phyloP scores from a whole-genome alignment of 345 rosid species.

The Aegle marmelos region DNA sequence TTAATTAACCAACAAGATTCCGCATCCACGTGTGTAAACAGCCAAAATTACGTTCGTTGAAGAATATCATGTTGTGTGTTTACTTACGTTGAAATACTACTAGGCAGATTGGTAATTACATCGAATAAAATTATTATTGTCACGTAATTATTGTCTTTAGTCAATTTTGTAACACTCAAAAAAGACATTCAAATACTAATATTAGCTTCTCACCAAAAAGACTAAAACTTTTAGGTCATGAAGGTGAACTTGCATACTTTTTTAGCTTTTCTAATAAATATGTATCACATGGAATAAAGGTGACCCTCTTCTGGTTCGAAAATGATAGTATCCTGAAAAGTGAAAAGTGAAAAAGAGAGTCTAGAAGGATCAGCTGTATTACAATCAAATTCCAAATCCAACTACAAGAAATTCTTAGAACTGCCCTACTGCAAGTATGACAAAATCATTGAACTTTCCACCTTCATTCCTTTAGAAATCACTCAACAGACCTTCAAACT shows the following conservation, averaged over 20 bases:
- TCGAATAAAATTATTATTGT: neutral
- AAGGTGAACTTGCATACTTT: neutral
- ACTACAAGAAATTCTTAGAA: neutral
- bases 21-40: neutral
- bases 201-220: neutral
- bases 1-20: neutral
- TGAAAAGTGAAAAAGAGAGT: neutral
- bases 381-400: neutral
- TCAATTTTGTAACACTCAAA: neutral
- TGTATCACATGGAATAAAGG: neutral
- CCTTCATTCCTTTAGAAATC: neutral
- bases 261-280: neutral
- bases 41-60: neutral
- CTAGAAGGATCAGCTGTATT: neutral
- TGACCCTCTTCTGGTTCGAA: neutral
- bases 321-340: neutral
- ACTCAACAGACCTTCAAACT: neutral
- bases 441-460: neutral
- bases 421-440: neutral
- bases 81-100: no score
- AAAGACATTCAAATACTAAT: neutral
- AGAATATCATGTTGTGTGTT: rapidly evolving
- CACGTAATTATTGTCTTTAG: neutral
- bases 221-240: neutral
- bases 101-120: neutral